Evolutionary conservation across 345 rosid species (phyloP).

Genomic region (Moringa oleifera): DNA sequence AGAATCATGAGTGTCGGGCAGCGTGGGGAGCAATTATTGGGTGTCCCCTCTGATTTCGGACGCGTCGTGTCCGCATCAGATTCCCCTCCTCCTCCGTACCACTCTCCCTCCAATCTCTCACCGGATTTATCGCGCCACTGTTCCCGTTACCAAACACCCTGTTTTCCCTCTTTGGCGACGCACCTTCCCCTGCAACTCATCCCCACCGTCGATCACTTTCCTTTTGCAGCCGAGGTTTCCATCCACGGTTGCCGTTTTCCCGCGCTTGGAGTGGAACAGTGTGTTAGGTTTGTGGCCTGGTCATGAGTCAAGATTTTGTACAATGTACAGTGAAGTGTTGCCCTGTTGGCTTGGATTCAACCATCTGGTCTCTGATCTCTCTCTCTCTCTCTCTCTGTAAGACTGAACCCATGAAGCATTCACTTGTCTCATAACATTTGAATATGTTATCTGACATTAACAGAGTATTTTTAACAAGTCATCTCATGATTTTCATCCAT

Average conservation of each 20-base stretch:
- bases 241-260: no score
- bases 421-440: no score
- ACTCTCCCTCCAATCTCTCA: conserved; percentile 18
- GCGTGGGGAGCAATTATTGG: conserved; percentile 66
- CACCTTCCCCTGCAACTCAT: not conserved
- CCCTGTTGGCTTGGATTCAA: not conserved
- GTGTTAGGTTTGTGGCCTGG: no score
- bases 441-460: no score
- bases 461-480: no score
- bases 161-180: conserved; percentile 1
- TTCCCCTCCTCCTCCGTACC: conserved; percentile 54
- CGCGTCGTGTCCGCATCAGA: conserved; percentile 63
- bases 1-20: conserved; percentile 57
- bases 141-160: conserved; percentile 24
- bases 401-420: no score
- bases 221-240: not conserved
- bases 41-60: conserved; percentile 56
- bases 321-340: not conserved
- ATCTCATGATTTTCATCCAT: no score
- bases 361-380: not conserved
- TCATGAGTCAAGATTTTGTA: no score
- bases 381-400: no score
- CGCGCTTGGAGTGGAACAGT: no score
- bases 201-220: not conserved
- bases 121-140: conserved; percentile 52